Evolutionary conservation across 768 basidiomycete genomes (phyloP).

Genomic region (Phaffia tasmanica): DNA sequence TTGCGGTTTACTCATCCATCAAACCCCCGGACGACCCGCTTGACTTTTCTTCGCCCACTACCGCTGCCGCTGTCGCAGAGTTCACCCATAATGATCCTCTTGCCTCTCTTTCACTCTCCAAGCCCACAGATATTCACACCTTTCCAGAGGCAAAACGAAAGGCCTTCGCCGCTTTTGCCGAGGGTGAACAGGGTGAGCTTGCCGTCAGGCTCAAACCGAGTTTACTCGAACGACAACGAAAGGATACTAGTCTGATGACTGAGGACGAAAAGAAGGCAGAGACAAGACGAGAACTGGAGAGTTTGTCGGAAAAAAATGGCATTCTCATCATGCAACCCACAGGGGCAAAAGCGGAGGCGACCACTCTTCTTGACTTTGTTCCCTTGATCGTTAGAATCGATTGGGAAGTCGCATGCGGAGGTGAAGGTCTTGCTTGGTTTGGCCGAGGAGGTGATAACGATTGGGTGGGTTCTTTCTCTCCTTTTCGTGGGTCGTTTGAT

Average conservation of each 20-base stretch:
- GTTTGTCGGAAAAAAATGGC: too few relatives aligned
- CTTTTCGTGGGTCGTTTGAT: background rate
- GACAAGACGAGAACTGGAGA: background rate
- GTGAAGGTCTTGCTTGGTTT: conserved; percentile 23
- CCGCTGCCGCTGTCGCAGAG: conserved; percentile 50
- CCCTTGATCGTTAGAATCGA: conserved; percentile 18
- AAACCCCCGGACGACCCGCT: conserved; percentile 29
- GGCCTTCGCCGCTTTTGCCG: conserved; percentile 78
- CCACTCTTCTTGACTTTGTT: conserved; percentile 5
- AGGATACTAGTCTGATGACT: background rate
- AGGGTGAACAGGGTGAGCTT: conserved; percentile 87
- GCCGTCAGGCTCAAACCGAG: conserved; percentile 61
- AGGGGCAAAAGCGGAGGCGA: background rate
- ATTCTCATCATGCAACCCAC: background rate
- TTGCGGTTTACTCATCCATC: conserved; percentile 27
- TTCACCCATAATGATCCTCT: conserved; percentile 70
- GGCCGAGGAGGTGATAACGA: conserved; percentile 19
- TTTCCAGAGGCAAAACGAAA: conserved; percentile 90
- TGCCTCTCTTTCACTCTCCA: conserved; percentile 50
- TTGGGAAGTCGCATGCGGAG: conserved; percentile 19
- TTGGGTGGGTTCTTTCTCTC: conserved; percentile 1
- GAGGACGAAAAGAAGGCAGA: background rate
- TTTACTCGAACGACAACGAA: conserved; percentile 30
- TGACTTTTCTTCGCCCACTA: conserved; percentile 29
- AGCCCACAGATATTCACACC: conserved; percentile 58